Percentiles rank a stretch among this genome's conserved stretches.
These are phyloP conservation scores for Trichoderma cornu-damae DNA, from an alignment of 2,329 filamentous ascomycete genomes.

Conservation along the genomic window DNA sequence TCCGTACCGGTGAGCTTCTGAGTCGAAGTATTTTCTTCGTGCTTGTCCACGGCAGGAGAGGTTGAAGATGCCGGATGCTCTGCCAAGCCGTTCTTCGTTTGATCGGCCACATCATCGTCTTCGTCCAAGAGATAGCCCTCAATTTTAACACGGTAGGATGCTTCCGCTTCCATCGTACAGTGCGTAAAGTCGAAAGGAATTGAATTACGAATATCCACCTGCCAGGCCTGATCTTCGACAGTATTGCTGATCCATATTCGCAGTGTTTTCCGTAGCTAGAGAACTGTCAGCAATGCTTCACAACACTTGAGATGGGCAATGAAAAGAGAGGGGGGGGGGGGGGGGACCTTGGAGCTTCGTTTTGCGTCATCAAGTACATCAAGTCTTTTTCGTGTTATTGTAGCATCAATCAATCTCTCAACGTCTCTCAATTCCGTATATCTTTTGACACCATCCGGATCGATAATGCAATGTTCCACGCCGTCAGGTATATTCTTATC, in stretches of 20 bases:
- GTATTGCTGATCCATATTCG: slow-evolving; percentile 95
- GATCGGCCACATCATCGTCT: slow-evolving; percentile 53
- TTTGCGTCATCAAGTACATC: slow-evolving; percentile 79
- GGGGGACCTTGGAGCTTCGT: slow-evolving; percentile 11
- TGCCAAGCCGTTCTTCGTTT: slow-evolving; percentile 29
- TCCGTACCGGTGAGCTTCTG: slow-evolving; percentile 35
- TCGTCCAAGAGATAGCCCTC: slow-evolving; percentile 79
- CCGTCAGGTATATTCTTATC: slow-evolving; percentile 94
- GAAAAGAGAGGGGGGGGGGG: background rate
- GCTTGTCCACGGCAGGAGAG: slow-evolving; percentile 26
- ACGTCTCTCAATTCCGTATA: slow-evolving; percentile 82
- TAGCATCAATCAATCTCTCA: slow-evolving; percentile 83
- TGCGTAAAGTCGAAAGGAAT: slow-evolving; percentile 81
- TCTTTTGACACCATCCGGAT: slow-evolving; percentile 67
- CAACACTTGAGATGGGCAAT: background rate
- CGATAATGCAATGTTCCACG: slow-evolving; percentile 74
- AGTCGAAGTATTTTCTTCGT: slow-evolving; percentile 25
- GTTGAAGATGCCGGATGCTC: slow-evolving; percentile 34
- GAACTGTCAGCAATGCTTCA: slow-evolving; percentile 12
- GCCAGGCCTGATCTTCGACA: slow-evolving; percentile 91
- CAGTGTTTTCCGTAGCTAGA: slow-evolving; percentile 71
- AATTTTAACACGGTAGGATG: slow-evolving; percentile 85
- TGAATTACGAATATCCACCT: slow-evolving; percentile 61
- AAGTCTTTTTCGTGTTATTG: slow-evolving; percentile 88
- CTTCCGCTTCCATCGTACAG: slow-evolving; percentile 70